Evolutionary conservation across 768 basidiomycete species (phyloP), one percentile per base, ranked within the genome.

Genomic region (Cystobasidium ongulense): DNA sequence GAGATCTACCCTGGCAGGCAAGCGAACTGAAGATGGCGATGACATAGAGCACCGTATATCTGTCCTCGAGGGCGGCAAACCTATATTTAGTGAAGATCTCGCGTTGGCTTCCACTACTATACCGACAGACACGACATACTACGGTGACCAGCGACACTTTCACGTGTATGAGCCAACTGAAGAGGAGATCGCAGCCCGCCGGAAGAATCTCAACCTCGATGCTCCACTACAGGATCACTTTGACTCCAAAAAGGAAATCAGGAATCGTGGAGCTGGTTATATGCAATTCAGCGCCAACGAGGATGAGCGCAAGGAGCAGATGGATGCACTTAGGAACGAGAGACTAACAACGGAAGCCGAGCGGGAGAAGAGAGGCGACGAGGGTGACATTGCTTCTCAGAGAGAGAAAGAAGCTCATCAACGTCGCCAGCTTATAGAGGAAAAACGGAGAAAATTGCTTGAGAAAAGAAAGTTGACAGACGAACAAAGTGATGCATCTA

Each of bases 261-360:
- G 96, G 18, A 87, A 89, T 15, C 89, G 88, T 80, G 96, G 90
- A 53, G 94, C 95, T 0, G 93, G 87, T 0, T 91, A 90, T 82
- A 96, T 95, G 81, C 89, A 91, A 80, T 94, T 98, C 81, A 91
- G 91, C 15, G 85, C 80, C 1, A 92, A 96, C 77, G 91, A 92
- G 78, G 89, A 90, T 76, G 86, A 86, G 33, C 84, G 96, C 52
- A 83, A 82, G 76, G 82, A 83, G 63, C 88, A 97, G 80, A 90
- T 94, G 91, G 90, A 90, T 72, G 90, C 89, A 70, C 82, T 98
- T 15, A 86, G 85, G 73, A 80, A 82, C 2, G 85, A 84, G 1
- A 84, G 91, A 52, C 84, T 86, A 57, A 90, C 93, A 80, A 95
- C 93, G 0, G 86, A 86, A 78, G 82, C 83, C 74, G 84, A 82